These are phyloP conservation scores for Nemania diffusa DNA, from an alignment of 2,329 filamentous ascomycete species.

Conservation along the genomic window DNA sequence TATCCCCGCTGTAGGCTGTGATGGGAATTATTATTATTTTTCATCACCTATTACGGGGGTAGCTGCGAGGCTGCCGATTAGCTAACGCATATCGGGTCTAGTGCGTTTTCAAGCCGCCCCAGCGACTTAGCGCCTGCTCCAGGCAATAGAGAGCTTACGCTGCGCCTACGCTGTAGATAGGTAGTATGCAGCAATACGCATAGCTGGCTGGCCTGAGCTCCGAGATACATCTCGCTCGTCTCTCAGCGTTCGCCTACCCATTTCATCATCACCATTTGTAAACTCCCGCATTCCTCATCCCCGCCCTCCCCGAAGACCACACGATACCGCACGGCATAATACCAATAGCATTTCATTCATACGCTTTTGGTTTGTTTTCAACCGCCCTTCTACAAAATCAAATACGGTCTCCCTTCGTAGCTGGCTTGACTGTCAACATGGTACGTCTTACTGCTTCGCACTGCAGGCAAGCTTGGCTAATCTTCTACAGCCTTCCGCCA, in stretches of 20 bases:
- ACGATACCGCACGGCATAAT: not conserved
- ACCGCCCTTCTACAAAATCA: not conserved
- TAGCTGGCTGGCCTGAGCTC: conserved; percentile 5
- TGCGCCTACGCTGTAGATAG: conserved; percentile 27
- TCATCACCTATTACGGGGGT: conserved; percentile 43
- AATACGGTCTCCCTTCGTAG: not conserved
- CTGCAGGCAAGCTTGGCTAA: conserved; percentile 38
- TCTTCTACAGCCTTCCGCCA: conserved; percentile 82
- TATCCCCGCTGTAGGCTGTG: conserved; percentile 40
- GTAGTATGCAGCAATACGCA: too few species aligned
- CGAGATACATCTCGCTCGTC: conserved; percentile 10
- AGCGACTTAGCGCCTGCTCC: conserved; percentile 23
- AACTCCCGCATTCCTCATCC: conserved; percentile 23
- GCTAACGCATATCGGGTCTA: conserved; percentile 35
- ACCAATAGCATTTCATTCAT: not conserved
- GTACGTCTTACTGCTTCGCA: conserved; percentile 36
- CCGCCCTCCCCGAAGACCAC: not conserved
- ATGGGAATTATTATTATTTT: conserved; percentile 38
- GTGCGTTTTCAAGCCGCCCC: not conserved
- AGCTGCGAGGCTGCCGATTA: conserved; percentile 46
- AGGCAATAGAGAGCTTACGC: conserved; percentile 48
- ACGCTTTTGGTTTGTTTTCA: not conserved
- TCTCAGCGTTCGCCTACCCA: not conserved
- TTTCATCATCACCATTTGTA: conserved; percentile 26
- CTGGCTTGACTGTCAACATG: conserved; percentile 41